Conservation (phyloP, 345 rosid genomes). For the Salix purpurea region DNA sequence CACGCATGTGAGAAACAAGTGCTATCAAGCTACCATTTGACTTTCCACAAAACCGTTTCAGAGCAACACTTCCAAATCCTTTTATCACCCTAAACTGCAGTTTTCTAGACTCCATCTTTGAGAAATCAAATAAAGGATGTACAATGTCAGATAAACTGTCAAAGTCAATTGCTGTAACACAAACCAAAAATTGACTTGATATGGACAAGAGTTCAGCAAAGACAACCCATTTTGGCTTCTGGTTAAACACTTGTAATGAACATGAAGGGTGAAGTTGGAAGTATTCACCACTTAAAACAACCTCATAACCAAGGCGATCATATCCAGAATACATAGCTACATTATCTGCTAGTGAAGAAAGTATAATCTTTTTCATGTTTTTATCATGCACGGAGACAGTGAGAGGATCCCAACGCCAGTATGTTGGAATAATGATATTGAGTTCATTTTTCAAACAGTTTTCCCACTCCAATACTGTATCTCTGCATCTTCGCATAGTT, state of each 20-base stretch:
- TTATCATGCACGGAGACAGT: slow-evolving; percentile 38
- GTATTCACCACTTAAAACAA: slow-evolving; percentile 67
- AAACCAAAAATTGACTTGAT: slow-evolving; percentile 63
- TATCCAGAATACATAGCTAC: slow-evolving; percentile 83
- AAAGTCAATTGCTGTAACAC: slow-evolving; percentile 78
- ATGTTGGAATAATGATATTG: slow-evolving; percentile 44
- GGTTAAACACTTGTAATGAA: slow-evolving; percentile 64
- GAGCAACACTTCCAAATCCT: slow-evolving; percentile 53
- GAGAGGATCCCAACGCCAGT: slow-evolving; percentile 67
- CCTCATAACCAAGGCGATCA: slow-evolving; percentile 83
- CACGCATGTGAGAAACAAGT: slow-evolving; percentile 49
- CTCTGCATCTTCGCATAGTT: slow-evolving; percentile 83
- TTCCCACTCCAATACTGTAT: slow-evolving; percentile 67
- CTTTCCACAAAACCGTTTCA: slow-evolving; percentile 79
- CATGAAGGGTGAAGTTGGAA: slow-evolving; percentile 82
- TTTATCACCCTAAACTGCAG: slow-evolving; percentile 50
- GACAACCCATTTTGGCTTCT: slow-evolving; percentile 89
- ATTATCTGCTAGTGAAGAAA: slow-evolving; percentile 74
- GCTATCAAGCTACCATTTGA: slow-evolving; percentile 45
- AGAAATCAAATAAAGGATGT: slow-evolving; percentile 66
- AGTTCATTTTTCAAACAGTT: slow-evolving; percentile 64
- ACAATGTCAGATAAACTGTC: slow-evolving; percentile 49
- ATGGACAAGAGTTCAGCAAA: slow-evolving; percentile 69
- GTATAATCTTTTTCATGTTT: slow-evolving; percentile 53
- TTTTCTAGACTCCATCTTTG: slow-evolving; percentile 46